Conservation (phyloP, 495 filamentous ascomycete species). For the Xylona heveae region DNA sequence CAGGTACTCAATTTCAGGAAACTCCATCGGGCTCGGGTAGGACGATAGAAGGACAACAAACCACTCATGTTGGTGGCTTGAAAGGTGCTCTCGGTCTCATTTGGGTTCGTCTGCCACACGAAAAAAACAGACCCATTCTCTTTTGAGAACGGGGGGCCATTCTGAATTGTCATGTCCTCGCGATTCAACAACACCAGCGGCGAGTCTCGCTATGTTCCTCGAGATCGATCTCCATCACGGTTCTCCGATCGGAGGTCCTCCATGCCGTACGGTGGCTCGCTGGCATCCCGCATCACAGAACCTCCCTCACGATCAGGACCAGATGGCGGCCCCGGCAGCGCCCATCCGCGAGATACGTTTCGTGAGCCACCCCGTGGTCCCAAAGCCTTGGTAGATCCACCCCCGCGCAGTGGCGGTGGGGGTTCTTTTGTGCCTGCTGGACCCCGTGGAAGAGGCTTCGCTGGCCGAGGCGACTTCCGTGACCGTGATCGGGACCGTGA, state of each 20-base stretch:
- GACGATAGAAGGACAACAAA: too few species aligned
- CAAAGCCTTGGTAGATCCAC: constrained; percentile 42
- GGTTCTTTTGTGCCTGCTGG: constrained; percentile 17
- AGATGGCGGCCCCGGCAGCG: constrained; percentile 23
- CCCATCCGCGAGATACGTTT: constrained; percentile 11
- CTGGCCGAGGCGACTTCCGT: constrained; percentile 16
- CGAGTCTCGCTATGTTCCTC: constrained; percentile 24
- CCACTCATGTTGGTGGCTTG: too few species aligned
- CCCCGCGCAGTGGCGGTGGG: constrained; percentile 18
- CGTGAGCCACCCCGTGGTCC: constrained; percentile 48
- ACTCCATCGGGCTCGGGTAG: too few species aligned
- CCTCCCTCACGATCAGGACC: constrained; percentile 3
- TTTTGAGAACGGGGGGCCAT: not conserved
- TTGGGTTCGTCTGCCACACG: too few species aligned
- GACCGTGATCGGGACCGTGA: constrained; percentile 19
- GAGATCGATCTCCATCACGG: constrained; percentile 34
- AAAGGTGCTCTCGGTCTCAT: too few species aligned
- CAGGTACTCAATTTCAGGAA: too few species aligned
- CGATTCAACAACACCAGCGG: constrained; percentile 5
- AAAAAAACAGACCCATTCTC: too few species aligned
- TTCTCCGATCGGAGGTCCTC: constrained; percentile 26
- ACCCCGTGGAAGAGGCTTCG: constrained; percentile 17
- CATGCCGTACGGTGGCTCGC: constrained; percentile 23
- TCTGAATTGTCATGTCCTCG: not conserved
- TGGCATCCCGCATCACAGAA: constrained; percentile 25